These are phyloP conservation scores for Leishmania arabica DNA, from an alignment of 208 protist species.

Conservation along the genomic window DNA sequence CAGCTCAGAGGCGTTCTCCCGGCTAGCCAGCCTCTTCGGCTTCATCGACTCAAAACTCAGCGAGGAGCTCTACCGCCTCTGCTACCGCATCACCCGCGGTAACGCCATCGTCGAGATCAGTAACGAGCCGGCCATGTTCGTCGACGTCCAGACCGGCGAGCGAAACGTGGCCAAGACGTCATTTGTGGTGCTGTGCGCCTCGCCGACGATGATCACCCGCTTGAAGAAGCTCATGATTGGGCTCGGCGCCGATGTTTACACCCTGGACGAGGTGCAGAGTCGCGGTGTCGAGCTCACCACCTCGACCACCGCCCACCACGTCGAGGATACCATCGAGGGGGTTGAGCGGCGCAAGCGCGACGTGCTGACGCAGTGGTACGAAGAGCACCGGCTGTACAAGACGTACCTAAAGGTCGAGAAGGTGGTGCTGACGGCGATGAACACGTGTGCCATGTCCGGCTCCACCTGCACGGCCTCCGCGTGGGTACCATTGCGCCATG, in stretches of 20 bases:
- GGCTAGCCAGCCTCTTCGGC: constrained; percentile 94
- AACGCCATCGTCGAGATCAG: constrained; percentile 94
- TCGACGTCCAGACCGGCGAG: constrained; percentile 83
- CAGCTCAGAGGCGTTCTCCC: constrained; percentile 27
- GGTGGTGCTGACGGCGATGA: constrained; percentile 79
- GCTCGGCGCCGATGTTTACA: constrained; percentile 94
- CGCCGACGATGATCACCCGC: constrained; percentile 82
- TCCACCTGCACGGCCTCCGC: constrained; percentile 89
- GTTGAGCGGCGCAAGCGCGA: constrained; percentile 43
- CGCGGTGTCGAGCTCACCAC: constrained; percentile 14
- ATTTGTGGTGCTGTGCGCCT: constrained; percentile 97
- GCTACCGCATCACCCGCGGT: constrained; percentile 96
- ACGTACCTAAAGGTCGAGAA: constrained; percentile 53
- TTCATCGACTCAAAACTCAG: constrained; percentile 91
- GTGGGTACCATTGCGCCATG: constrained; percentile 82
- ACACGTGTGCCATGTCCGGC: constrained; percentile 93
- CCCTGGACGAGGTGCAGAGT: constrained; percentile 20
- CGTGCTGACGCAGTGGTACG: constrained; percentile 44
- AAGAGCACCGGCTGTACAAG: constrained; percentile 50
- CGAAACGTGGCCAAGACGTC: constrained; percentile 91
- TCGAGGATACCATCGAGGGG: constrained; percentile 28
- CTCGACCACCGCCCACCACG: constrained; percentile 10
- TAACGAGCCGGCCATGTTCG: constrained; percentile 85
- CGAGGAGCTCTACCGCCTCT: constrained; percentile 90
- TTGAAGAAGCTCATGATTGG: constrained; percentile 96